Conservation (phyloP, 176 grass and related monocot species). For the Bothriochloa decipiens region DNA sequence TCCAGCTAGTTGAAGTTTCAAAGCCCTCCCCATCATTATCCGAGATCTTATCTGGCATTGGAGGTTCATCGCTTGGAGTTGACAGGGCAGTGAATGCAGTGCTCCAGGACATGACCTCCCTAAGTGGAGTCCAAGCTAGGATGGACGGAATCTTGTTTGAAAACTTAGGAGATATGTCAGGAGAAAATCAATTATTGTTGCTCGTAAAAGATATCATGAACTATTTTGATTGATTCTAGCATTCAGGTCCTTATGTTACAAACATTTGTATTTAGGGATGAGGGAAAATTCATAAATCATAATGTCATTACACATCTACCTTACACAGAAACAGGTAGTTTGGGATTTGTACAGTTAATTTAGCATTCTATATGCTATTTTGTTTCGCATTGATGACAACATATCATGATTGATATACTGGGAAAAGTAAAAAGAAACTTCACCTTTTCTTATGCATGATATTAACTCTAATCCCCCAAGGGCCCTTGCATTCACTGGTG, state of each 20-base stretch:
- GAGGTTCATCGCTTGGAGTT: conserved; percentile 71
- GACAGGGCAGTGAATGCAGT: conserved; percentile 66
- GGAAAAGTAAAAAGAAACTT: conserved; percentile 28
- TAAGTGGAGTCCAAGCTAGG: conserved; percentile 81
- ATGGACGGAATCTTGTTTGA: conserved; percentile 85
- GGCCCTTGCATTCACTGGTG: background rate
- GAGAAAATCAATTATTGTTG: conserved; percentile 58
- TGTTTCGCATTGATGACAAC: conserved; percentile 18
- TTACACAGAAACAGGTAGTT: conserved; percentile 35
- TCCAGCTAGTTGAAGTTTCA: conserved; percentile 82
- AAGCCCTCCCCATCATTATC: conserved; percentile 67
- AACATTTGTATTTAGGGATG: conserved; percentile 30
- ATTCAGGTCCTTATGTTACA: conserved; percentile 16
- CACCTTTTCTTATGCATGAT: conserved; percentile 12
- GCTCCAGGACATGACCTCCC: conserved; percentile 57
- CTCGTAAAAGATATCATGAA: conserved; percentile 69
- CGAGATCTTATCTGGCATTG: conserved; percentile 59
- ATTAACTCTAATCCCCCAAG: background rate
- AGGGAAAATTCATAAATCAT: background rate
- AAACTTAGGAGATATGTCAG: conserved; percentile 56
- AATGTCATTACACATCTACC: conserved; percentile 35
- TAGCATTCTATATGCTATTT: conserved; percentile 25
- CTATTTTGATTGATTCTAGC: conserved; percentile 53
- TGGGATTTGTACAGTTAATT: conserved; percentile 34
- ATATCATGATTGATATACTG: conserved; percentile 14